Base-by-base conservation (phyloP, 176 grass and related monocot genomes). In the Lolium rigidum region DNA sequence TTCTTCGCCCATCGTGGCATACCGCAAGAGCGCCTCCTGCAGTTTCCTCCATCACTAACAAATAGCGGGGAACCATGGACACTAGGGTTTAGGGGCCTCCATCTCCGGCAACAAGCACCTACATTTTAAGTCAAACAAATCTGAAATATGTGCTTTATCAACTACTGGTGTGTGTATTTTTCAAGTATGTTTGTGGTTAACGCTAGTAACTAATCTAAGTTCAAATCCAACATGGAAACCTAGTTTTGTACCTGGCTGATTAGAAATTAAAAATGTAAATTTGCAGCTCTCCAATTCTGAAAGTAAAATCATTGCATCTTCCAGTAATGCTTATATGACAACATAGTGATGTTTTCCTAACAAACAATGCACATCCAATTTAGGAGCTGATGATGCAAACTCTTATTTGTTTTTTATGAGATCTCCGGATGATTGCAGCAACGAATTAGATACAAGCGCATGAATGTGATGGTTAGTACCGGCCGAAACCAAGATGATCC, bases 401-500 rank as follows among this genome's bases (percentile, higher is more conserved):
- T 78, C 39, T 41, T 41, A 2, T 25, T 76, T 76, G 10, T 58
- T 37, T 78, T 20, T 58, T 11, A 57, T 3, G 28, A 56, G 13
- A 12, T 18, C 12, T 9, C 44, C 4, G 15, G 56, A 61, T 46
- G 12, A 44, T 43, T 5, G 2, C 10, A 79, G 56, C 51, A 62
- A 39, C 14, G 37, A 70, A 70, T 70, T 46, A 12, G 55, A 5
- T 11, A 20, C 63, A 3, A 89, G 14, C 21, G 49, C 25, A 55
- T 26, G 49, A 4, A 71, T 70, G 21, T 7, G 10, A 26, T 26
- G 35, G 54, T 10, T 78, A 10, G 26, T 91, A 98, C 94, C 97
- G 80, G 95, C 95, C 84, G n/a, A n/a, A n/a, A n/a, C 97, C 97
- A 6, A 99, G 94, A 84, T 99, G 97, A 79, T 99, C 90, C 73